Evolutionary conservation across 1,139 yeast species (phyloP).

Genomic region (Candida tropicalis): DNA sequence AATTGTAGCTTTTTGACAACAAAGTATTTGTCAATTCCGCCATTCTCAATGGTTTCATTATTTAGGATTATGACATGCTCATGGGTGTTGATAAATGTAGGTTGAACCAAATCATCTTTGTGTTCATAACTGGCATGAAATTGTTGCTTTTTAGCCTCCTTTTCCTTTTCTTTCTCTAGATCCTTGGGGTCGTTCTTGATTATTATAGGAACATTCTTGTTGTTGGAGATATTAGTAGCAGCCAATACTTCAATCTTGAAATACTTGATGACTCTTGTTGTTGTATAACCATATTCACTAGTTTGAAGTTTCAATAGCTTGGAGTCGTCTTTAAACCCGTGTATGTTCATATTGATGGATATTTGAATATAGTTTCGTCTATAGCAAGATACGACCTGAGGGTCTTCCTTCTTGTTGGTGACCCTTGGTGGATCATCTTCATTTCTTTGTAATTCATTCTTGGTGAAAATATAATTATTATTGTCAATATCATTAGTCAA

Average conservation of each 20-base stretch:
- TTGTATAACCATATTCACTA: conserved; percentile 38
- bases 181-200: conserved; percentile 24
- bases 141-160: conserved; percentile 20
- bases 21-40: conserved; percentile 36
- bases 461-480: conserved; percentile 35
- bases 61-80: conserved; percentile 37
- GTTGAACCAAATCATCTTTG: conserved; percentile 24
- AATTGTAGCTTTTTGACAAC: conserved; percentile 54
- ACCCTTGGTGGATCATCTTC: conserved; percentile 6
- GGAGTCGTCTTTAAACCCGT: conserved; percentile 29
- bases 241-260: conserved; percentile 45
- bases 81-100: conserved; percentile 23
- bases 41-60: conserved; percentile 25
- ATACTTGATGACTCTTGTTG: conserved; percentile 40
- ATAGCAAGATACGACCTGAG: conserved; percentile 48
- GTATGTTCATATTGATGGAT: conserved; percentile 36
- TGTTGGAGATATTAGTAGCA: conserved; percentile 32
- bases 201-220: conserved; percentile 33
- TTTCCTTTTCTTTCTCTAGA: conserved; percentile 28
- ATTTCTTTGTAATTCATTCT: conserved; percentile 17
- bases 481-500: conserved; percentile 48
- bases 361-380: conserved; percentile 49
- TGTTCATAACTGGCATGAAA: conserved; percentile 15
- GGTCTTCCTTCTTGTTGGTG: conserved; percentile 23
- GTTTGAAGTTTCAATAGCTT: conserved; percentile 37